A percentile compares a stretch with the other conserved stretches of the same genome.
These are phyloP conservation scores for Chiua virens DNA, from an alignment of 768 basidiomycete genomes.

Conservation along the genomic window DNA sequence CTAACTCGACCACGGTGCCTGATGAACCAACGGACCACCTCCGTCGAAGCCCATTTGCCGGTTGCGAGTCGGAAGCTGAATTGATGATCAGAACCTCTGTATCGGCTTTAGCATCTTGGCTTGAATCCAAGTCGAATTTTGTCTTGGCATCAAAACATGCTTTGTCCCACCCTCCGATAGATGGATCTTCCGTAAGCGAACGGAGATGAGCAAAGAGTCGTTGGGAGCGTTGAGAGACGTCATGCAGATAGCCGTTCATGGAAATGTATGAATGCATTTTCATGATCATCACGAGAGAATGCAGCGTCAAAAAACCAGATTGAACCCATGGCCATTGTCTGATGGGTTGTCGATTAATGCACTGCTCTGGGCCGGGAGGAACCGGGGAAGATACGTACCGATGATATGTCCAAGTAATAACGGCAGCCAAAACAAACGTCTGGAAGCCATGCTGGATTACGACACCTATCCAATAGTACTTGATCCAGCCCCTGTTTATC, in stretches of 20 bases:
- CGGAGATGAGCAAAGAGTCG: conserved; percentile 45
- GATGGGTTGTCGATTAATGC: not conserved
- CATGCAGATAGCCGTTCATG: conserved; percentile 81
- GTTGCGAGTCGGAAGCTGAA: conserved; percentile 54
- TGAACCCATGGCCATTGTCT: conserved; percentile 99
- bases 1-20: conserved; percentile 3
- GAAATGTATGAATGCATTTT: conserved; percentile 95
- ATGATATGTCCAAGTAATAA: conserved; percentile 90
- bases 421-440: conserved; percentile 64
- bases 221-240: conserved; percentile 47
- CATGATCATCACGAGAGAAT: conserved; percentile 90
- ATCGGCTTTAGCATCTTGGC: conserved; percentile 31
- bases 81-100: conserved; percentile 46
- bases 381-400: conserved; percentile 41
- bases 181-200: conserved; percentile 39
- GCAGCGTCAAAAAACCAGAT: conserved; percentile 84
- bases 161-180: conserved; percentile 65
- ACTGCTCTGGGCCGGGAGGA: not conserved
- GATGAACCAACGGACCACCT: conserved; percentile 46
- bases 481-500: conserved; percentile 75
- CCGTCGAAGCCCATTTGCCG: conserved; percentile 54
- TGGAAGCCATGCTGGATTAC: conserved; percentile 82
- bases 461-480: conserved; percentile 74
- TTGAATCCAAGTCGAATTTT: conserved; percentile 31
- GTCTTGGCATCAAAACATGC: conserved; percentile 52